Conservation (phyloP, 768 basidiomycete genomes). For the Pleurotus citrinopileatus region DNA sequence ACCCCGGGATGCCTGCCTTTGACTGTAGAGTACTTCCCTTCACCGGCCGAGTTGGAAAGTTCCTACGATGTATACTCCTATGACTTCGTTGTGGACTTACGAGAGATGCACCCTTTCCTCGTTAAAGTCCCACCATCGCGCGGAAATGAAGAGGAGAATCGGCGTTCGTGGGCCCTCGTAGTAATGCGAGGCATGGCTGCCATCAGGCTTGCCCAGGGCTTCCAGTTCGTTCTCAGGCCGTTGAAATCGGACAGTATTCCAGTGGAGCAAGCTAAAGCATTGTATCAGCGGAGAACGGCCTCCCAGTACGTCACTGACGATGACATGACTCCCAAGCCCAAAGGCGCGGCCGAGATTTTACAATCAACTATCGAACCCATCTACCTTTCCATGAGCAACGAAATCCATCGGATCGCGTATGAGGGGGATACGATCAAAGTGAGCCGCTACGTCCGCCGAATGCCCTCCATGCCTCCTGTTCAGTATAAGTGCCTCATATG, state of each 20-base stretch:
- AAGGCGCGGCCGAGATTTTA: conserved; percentile 66
- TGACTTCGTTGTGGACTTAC: conserved; percentile 81
- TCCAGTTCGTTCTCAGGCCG: conserved; percentile 81
- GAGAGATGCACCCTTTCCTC: conserved; percentile 85
- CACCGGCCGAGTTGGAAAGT: conserved; percentile 67
- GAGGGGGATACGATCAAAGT: conserved; percentile 91
- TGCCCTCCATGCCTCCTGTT: conserved; percentile 60
- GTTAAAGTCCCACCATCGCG: conserved; percentile 59
- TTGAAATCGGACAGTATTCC: conserved; percentile 29
- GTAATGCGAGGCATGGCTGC: conserved; percentile 95
- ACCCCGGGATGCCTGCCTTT: conserved; percentile 88
- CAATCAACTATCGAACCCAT: conserved; percentile 65
- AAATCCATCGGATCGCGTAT: conserved; percentile 91
- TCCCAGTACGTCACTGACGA: conserved; percentile 52
- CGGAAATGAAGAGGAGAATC: conserved; percentile 52
- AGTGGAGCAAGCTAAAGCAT: conserved; percentile 42
- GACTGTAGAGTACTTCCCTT: conserved; percentile 87
- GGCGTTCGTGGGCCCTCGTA: conserved; percentile 69
- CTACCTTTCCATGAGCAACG: conserved; percentile 92
- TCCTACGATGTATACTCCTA: conserved; percentile 84
- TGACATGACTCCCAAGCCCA: conserved; percentile 51
- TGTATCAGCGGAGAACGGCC: background rate
- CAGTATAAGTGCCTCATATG: conserved; percentile 90
- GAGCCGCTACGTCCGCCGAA: conserved; percentile 75
- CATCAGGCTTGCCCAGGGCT: conserved; percentile 88